Conservation (phyloP, 495 filamentous ascomycete species). For the Hypoxylon subgilvum region DNA sequence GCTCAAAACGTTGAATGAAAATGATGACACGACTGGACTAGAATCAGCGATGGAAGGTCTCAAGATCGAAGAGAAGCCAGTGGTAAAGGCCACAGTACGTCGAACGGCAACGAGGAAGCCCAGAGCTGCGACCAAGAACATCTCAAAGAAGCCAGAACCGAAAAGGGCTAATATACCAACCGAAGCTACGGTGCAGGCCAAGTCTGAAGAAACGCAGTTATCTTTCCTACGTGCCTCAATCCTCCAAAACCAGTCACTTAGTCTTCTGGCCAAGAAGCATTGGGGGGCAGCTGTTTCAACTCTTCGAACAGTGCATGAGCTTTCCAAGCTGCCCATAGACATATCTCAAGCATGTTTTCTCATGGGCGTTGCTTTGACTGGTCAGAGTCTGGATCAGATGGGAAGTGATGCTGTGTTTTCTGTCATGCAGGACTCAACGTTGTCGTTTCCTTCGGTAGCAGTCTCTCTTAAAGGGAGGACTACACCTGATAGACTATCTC, state of each 20-base stretch:
- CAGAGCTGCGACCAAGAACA: constrained; percentile 31
- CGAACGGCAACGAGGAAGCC: constrained; percentile 27
- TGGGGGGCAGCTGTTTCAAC: constrained; percentile 58
- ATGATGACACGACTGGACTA: constrained; percentile 35
- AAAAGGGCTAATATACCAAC: constrained; percentile 39
- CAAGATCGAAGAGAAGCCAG: constrained; percentile 50
- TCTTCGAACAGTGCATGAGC: constrained; percentile 55
- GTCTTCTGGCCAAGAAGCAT: constrained; percentile 60
- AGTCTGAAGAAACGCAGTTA: constrained; percentile 60
- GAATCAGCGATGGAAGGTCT: constrained; percentile 57
- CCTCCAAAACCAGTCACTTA: constrained; percentile 67
- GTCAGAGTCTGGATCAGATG: constrained; percentile 70
- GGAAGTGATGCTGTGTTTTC: constrained; percentile 83
- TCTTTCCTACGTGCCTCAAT: constrained; percentile 65
- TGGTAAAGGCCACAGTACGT: constrained; percentile 24
- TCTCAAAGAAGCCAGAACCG: constrained; percentile 32
- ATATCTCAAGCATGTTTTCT: constrained; percentile 56
- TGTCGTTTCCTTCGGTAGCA: constrained; percentile 74
- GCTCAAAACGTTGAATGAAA: constrained; percentile 36
- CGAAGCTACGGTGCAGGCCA: constrained; percentile 33
- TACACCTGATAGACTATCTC: constrained; percentile 24
- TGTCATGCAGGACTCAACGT: constrained; percentile 87
- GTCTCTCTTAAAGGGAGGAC: constrained; percentile 30
- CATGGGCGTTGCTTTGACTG: constrained; percentile 63
- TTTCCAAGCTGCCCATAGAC: constrained; percentile 49